Evolutionary conservation across 2,329 filamentous ascomycete genomes (phyloP), one percentile per base, ranked within the genome.

Genomic region (Botrytis galanthina): DNA sequence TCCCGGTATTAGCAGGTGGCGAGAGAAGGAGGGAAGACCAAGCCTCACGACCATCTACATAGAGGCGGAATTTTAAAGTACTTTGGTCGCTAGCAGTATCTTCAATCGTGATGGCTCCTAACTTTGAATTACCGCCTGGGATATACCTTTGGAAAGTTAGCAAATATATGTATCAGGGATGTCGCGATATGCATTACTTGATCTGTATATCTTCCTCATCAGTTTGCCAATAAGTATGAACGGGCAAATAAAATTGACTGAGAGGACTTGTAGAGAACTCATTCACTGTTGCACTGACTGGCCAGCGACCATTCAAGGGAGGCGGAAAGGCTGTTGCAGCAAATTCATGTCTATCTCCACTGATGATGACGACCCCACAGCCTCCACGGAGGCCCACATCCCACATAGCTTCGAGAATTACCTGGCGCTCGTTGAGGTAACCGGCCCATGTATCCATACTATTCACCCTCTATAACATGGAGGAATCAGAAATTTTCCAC

Each of bases 261-360:
- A 99, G 82, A 0, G 96, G 96, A 72, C 93, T 96, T 0, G 92
- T 94, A 37, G 93, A 96, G 82, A 98, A 98, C 82, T 99, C 96
- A 78, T 97, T 92, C 0, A 97, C 92, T 0, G 91, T 87, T 1
- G 89, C 88, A 60, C 83, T 86, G 67, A 89, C 83, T 0, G 89
- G 86, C 91, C 91, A 93, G 70, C 82, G 88, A 67, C 89, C 88
- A 75, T 84, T 86, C 70, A 77, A 85, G 75, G 86, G 89, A n/a
- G 87, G 90, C 26, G 86, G 91, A 83, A 92, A 92, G 67, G 91
- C 90, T 0, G 95, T 98, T 0, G 95, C 95, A 2, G 93, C 96
- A 81, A 98, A 98, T 82, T 99, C 96, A 80, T 99, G 96, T n/a
- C 96, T 87, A 80, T 99, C 96, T 0, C 96, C 96, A 26, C 92